These are phyloP conservation scores for Trypanosomatidae sp. DNA, from an alignment of 208 protist species.

Conservation along the genomic window DNA sequence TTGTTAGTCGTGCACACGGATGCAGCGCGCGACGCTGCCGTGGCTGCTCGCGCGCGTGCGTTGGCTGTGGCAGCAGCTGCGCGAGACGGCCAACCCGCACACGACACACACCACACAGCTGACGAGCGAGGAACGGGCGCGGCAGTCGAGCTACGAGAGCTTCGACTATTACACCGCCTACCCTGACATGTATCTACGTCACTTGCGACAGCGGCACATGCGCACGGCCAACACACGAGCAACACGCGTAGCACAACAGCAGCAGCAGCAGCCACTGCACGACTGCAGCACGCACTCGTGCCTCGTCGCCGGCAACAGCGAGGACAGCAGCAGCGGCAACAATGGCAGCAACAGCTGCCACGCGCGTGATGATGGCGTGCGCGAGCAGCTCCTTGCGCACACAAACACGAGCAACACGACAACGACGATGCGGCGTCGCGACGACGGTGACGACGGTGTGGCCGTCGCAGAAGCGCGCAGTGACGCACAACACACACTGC, in stretches of 20 bases:
- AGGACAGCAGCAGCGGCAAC: background rate
- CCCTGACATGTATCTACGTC: constrained; percentile 63
- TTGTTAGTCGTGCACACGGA: background rate
- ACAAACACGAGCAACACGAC: background rate
- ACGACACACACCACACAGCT: constrained; percentile 29
- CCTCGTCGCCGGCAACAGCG: constrained; percentile 2
- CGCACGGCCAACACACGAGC: constrained; percentile 4
- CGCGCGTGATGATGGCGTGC: background rate
- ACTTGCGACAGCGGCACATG: constrained; percentile 29
- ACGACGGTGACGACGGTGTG: background rate
- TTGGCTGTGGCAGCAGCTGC: constrained; percentile 8
- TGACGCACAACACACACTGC: constrained; percentile 32
- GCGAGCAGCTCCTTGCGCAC: background rate
- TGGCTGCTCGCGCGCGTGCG: too few relatives aligned
- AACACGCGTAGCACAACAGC: background rate
- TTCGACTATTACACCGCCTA: constrained; percentile 80
- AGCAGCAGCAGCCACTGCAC: constrained; percentile 1
- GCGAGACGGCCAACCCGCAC: constrained; percentile 50
- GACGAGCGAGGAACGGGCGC: constrained; percentile 21
- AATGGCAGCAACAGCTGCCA: too few relatives aligned
- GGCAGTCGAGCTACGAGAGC: constrained; percentile 67
- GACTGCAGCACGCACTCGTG: too few relatives aligned
- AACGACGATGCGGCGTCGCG: background rate
- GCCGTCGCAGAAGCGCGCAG: constrained; percentile 5
- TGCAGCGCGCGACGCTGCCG: too few relatives aligned